phyloP scores from a whole-genome alignment of 306 rosid genomes.

The Casuarina cunninghamiana region DNA sequence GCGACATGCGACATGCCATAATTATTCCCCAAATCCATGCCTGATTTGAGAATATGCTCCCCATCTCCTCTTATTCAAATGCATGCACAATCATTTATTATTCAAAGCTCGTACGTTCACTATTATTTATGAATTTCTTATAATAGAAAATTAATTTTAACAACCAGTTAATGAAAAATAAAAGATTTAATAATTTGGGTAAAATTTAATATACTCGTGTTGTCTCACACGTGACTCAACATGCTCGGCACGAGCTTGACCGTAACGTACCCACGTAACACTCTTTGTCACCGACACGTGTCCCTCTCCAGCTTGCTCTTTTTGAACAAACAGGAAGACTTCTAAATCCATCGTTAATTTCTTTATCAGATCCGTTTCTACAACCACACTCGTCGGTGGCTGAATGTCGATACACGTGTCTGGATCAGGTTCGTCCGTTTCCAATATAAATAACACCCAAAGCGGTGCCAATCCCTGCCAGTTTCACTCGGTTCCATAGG shows the following conservation, averaged over 20 bases:
- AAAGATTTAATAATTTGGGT: too few relatives aligned
- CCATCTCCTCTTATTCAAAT: background rate
- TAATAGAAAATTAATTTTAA: too few relatives aligned
- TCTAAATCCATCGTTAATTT: background rate
- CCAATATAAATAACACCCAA: constrained; percentile 38
- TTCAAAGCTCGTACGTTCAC: too few relatives aligned
- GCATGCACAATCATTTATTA: background rate
- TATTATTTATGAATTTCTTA: too few relatives aligned
- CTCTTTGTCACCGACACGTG: background rate
- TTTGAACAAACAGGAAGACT: background rate
- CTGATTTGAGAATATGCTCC: background rate
- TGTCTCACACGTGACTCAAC: too few relatives aligned
- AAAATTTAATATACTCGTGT: too few relatives aligned
- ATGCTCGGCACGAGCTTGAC: too few relatives aligned
- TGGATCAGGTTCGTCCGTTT: constrained; percentile 27
- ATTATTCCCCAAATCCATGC: constrained; percentile 19
- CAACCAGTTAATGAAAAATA: too few relatives aligned
- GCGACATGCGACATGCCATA: constrained; percentile 7
- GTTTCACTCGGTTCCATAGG: constrained; percentile 16
- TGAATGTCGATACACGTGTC: constrained; percentile 32
- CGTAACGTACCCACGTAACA: too few relatives aligned
- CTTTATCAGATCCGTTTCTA: background rate
- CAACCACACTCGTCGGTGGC: background rate
- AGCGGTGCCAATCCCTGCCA: constrained; percentile 7
- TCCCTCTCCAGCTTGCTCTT: background rate